A percentile compares a stretch with the other conserved stretches of the same genome.
These are phyloP conservation scores for Arthrobotrys entomopaga DNA, from an alignment of 2,329 filamentous ascomycete genomes.

Conservation along the genomic window DNA sequence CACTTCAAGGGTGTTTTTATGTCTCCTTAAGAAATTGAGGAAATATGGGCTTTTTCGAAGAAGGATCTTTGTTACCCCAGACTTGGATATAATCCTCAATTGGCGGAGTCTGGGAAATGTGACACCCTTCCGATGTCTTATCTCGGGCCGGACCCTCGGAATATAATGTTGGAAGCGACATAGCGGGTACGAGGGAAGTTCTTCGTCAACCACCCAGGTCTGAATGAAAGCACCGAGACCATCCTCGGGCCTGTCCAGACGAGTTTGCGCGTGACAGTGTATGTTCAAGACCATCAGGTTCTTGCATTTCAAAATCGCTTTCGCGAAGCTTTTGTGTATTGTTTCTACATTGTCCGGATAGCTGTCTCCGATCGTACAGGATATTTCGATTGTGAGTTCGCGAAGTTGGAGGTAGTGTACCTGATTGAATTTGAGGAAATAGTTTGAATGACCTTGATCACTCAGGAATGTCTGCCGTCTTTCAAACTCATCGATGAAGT, in stretches of 20 bases:
- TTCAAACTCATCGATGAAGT: neutral
- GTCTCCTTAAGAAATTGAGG: slow-evolving; percentile 12
- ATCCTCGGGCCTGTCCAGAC: slow-evolving; percentile 9
- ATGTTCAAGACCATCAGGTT: slow-evolving; percentile 5
- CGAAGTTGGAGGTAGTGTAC: neutral
- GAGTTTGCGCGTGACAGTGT: slow-evolving; percentile 18
- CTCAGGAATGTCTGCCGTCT: neutral
- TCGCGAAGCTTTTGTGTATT: slow-evolving; percentile 9
- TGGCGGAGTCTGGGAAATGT: slow-evolving; percentile 14
- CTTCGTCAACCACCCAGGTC: neutral
- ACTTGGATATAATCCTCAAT: slow-evolving; percentile 16
- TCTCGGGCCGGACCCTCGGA: too few species aligned
- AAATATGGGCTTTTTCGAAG: neutral
- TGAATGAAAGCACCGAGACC: slow-evolving; percentile 23
- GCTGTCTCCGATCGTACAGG: slow-evolving; percentile 14
- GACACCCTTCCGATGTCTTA: neutral
- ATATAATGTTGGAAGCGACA: too few species aligned
- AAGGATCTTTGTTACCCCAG: slow-evolving; percentile 1
- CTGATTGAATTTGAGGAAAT: neutral
- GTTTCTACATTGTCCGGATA: neutral
- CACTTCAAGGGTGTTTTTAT: neutral
- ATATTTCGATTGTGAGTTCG: slow-evolving; percentile 8
- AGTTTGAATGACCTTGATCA: slow-evolving; percentile 16
- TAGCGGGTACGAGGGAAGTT: neutral
- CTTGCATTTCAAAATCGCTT: neutral